Base-by-base conservation (phyloP, 345 rosid genomes). In the Hypericum perforatum region DNA sequence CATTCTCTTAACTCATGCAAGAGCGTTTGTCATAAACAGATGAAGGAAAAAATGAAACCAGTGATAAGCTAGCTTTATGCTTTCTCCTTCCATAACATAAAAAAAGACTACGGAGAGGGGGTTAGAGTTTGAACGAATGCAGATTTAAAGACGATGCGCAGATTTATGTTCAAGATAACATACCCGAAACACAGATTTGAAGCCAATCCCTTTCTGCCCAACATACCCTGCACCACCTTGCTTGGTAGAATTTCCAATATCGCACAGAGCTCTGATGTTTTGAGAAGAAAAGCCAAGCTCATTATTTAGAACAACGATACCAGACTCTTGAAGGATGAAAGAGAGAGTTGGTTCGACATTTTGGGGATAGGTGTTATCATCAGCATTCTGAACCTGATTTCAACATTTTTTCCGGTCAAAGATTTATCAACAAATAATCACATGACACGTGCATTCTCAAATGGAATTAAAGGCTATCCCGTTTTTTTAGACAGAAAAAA, bases 101-200 rank as follows among this genome's bases (percentile, higher is more conserved):
- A 22, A 7, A 46, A 46, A 8, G 13, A 46, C 7, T 16, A 46
- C 8, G 13, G 49, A 5, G 49, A 12, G 22, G 13, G 16, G 15
- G 1, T 12, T 16, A 46, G 9, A 46, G 16, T 7, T 60, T 38
- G 43, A 57, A 22, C 57, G 43, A 61, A 58, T 16, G 11, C 4
- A 37, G 10, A 38, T 14, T 56, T 41, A 6, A 58, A 39, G n/a
- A 16, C 11, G 12, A 37, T 15, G 44, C 39, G 37, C 5, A 12
- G 7, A 16, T n/a, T 22, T 22, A 22, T 22, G 32, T 22, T 22
- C 15, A 11, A 10, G 37, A 11, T 8, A 38, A 44, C 53, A 53
- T 78, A 90, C 98, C 92, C 95, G 96, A 71, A 87, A 90, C 46
- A 90, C 98, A 58, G 98, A 90, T 78, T 90, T 90, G 73, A 90